Base-by-base conservation (phyloP, 169 alveolate species). In the Neospora caninum region DNA sequence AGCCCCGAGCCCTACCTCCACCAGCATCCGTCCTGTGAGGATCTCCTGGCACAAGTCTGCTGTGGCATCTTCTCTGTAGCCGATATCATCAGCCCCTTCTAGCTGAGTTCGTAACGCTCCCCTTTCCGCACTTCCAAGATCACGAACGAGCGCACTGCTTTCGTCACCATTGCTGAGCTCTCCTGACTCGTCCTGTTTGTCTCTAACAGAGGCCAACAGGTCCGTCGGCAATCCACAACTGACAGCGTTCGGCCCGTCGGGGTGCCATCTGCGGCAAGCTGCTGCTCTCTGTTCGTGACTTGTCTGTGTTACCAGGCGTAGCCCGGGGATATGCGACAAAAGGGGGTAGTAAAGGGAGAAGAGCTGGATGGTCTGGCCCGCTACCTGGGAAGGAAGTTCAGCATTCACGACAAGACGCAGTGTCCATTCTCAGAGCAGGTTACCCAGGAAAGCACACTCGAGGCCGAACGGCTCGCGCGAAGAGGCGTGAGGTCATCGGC, bases 281-380 rank as follows among this genome's bases (percentile, higher is more conserved):
- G 73, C 73, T 16, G 73, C n/a, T 9, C 25, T 1, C 73, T 64
- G 73, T 29, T 64, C 73, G 34, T 16, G n/a, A 64, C 73, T 64
- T 1, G 73, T 64, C n/a, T 64, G 73, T 64, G 73, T 64, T 64
- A 13, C 4, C n/a, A 78, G 86, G n/a, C 86, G 41, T 16, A 78
- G 86, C 20, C n/a, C 86, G 45, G 86, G 86, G 31, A 78, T 78
- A n/a, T n/a, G 86, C 86, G 86, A 0, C n/a, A 78, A n/a, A 78
- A 78, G 86, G n/a, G 86, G 86, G 31, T n/a, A 78, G n/a, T 78
- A 78, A 0, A 78, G 18, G 13, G 86, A 78, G 45, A 78, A 78
- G 86, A 78, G 86, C 39, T 78, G 49, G 22, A 38, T n/a, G 39
- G 86, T 78, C 45, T 78, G 86, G 27, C 86, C 86, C 1, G 86